Evolutionary conservation across 2,329 filamentous ascomycete species (phyloP).

Genomic region (Neophaeococcomyces mojaviensis): DNA sequence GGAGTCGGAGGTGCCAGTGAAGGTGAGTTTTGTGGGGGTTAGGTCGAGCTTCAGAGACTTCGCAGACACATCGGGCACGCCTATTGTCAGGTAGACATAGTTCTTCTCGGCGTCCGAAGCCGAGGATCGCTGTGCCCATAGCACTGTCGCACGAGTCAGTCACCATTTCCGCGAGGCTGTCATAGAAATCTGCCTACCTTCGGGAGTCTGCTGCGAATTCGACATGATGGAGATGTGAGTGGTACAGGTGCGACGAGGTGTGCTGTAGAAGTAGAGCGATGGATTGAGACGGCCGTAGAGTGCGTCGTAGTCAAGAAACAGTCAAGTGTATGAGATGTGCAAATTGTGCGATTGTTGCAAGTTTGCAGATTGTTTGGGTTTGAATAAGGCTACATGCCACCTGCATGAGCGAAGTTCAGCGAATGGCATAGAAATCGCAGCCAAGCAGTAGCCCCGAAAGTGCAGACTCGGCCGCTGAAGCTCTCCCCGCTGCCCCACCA

Average conservation of each 20-base stretch:
- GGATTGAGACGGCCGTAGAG: too few relatives aligned
- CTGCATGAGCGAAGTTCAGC: constrained; percentile 15
- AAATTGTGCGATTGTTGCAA: constrained; percentile 4
- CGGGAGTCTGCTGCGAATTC: constrained; percentile 33
- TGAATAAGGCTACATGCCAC: constrained; percentile 14
- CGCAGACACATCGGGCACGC: constrained; percentile 73
- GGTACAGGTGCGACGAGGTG: not conserved
- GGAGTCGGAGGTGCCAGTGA: constrained; percentile 72
- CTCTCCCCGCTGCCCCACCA: not conserved
- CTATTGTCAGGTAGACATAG: constrained; percentile 88
- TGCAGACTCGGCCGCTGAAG: not conserved
- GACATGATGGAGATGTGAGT: constrained; percentile 25
- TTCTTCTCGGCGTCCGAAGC: constrained; percentile 74
- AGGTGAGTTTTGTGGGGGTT: constrained; percentile 67
- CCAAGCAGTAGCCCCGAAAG: not conserved
- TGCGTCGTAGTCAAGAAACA: too few relatives aligned
- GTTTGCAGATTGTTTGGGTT: constrained; percentile 3
- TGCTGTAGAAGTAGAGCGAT: too few relatives aligned
- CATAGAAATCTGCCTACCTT: constrained; percentile 33
- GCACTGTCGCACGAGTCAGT: constrained; percentile 52
- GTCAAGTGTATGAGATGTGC: not conserved
- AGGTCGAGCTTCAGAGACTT: constrained; percentile 74
- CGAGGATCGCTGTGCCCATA: constrained; percentile 96
- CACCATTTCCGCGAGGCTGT: constrained; percentile 10
- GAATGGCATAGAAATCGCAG: constrained; percentile 19